Evolutionary conservation across 2,329 filamentous ascomycete species (phyloP).

Genomic region (Huntiella savannae): DNA sequence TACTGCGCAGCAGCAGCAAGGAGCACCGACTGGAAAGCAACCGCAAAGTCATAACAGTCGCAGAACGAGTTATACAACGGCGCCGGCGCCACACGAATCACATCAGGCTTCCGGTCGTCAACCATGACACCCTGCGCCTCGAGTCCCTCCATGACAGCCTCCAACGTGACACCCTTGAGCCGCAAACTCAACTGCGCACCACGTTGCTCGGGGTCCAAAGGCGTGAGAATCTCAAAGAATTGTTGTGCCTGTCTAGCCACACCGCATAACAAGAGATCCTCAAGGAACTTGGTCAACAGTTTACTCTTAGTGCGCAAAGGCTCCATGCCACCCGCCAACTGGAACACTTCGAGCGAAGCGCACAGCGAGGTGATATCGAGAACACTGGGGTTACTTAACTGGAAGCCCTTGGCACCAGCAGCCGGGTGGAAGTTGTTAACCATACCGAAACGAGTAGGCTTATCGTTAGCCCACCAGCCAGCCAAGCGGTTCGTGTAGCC

Average conservation of each 20-base stretch:
- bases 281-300: conserved; percentile 51
- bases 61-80: conserved; percentile 62
- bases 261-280: conserved; percentile 32
- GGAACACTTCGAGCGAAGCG: conserved; percentile 54
- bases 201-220: conserved; percentile 38
- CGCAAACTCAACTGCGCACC: conserved; percentile 63
- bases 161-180: conserved; percentile 37
- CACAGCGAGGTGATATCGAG: conserved; percentile 53
- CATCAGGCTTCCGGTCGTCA: conserved; percentile 66
- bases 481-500: conserved; percentile 46
- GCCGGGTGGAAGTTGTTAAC: conserved; percentile 62
- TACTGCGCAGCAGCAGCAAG: background rate
- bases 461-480: conserved; percentile 80
- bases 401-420: conserved; percentile 60
- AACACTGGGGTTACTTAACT: conserved; percentile 61
- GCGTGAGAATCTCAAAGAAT: conserved; percentile 44
- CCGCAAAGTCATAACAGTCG: conserved; percentile 28
- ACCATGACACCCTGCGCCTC: conserved; percentile 49
- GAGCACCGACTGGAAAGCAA: conserved; percentile 16
- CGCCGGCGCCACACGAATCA: conserved; percentile 59
- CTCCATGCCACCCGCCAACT: conserved; percentile 40
- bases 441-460: conserved; percentile 63
- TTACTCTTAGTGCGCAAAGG: conserved; percentile 47
- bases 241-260: conserved; percentile 14
- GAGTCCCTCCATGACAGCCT: conserved; percentile 40